These are phyloP conservation scores for Verbena officinalis DNA, from an alignment of 257 asterid genomes.

Conservation along the genomic window DNA sequence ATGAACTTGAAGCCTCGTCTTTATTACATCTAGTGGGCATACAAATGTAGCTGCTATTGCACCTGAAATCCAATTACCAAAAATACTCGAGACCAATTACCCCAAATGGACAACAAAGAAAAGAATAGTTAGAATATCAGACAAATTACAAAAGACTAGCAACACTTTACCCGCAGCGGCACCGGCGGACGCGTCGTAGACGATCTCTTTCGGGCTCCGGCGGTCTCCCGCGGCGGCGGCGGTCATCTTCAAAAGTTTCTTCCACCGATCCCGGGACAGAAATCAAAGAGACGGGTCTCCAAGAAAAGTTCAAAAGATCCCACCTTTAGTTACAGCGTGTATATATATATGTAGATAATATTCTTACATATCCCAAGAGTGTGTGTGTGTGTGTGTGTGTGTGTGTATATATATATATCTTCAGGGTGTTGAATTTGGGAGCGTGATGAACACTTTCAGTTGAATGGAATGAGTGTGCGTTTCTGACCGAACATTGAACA, in stretches of 20 bases:
- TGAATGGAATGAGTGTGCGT: constrained; percentile 24
- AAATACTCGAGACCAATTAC: constrained; percentile 19
- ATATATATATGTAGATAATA: not conserved
- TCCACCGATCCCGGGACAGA: constrained; percentile 29
- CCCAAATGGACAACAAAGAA: constrained; percentile 4
- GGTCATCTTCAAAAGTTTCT: constrained; percentile 31
- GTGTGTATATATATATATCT: not conserved
- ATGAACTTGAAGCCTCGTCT: constrained; percentile 86
- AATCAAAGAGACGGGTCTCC: not conserved
- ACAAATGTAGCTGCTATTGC: constrained; percentile 93
- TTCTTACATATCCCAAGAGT: not conserved
- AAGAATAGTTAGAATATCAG: not conserved
- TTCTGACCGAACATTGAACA: constrained; percentile 19
- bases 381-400: no score
- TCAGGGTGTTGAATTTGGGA: constrained; percentile 20
- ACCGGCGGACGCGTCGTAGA: constrained; percentile 86
- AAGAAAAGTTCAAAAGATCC: constrained; percentile 18
- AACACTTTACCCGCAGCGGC: constrained; percentile 85
- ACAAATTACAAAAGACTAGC: constrained; percentile 18
- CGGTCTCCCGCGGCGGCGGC: constrained; percentile 44
- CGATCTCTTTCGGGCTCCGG: constrained; percentile 52
- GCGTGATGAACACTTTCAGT: constrained; percentile 33
- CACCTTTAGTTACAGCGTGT: constrained; percentile 17
- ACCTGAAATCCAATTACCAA: constrained; percentile 48
- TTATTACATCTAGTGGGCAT: constrained; percentile 95